Percentiles rank a stretch among this genome's conserved stretches.
Conservation (phyloP, 2,329 filamentous ascomycete species). For the Falciphora oryzae region DNA sequence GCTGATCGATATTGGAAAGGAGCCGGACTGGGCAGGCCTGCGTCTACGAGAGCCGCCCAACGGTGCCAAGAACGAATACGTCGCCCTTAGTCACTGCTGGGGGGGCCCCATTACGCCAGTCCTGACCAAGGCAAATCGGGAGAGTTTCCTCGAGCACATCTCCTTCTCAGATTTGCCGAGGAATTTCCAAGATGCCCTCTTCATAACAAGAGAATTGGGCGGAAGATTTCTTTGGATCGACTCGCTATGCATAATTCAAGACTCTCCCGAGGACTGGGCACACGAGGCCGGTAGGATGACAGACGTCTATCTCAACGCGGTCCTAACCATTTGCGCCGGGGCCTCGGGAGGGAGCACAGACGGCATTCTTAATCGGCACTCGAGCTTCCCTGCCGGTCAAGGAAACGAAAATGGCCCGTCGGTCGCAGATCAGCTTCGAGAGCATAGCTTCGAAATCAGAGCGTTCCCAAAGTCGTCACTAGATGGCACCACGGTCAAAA, state of each 20-base stretch:
- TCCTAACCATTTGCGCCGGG: neutral
- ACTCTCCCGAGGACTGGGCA: constrained; percentile 17
- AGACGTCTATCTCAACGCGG: neutral
- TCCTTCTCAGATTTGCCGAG: neutral
- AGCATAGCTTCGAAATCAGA: neutral
- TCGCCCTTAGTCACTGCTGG: constrained; percentile 10
- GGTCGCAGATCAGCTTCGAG: neutral
- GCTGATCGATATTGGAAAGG: neutral
- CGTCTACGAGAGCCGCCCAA: neutral
- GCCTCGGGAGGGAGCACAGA: neutral
- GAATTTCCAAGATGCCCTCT: constrained; percentile 9
- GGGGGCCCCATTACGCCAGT: neutral
- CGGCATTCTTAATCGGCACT: neutral
- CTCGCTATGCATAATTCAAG: constrained; percentile 25
- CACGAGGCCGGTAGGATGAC: constrained; percentile 10
- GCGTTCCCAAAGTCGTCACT: neutral
- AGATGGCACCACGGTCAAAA: neutral
- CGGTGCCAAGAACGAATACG: neutral
- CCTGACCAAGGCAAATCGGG: neutral
- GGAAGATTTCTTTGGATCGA: constrained; percentile 25
- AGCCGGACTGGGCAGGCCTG: neutral
- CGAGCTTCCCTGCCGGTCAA: neutral
- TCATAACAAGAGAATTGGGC: constrained; percentile 12
- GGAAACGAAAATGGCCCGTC: neutral
- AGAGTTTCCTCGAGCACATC: neutral